A percentile compares a stretch with the other conserved stretches of the same genome.
phyloP scores from a whole-genome alignment of 2,329 filamentous ascomycete genomes.

The Penicillium frequentans region DNA sequence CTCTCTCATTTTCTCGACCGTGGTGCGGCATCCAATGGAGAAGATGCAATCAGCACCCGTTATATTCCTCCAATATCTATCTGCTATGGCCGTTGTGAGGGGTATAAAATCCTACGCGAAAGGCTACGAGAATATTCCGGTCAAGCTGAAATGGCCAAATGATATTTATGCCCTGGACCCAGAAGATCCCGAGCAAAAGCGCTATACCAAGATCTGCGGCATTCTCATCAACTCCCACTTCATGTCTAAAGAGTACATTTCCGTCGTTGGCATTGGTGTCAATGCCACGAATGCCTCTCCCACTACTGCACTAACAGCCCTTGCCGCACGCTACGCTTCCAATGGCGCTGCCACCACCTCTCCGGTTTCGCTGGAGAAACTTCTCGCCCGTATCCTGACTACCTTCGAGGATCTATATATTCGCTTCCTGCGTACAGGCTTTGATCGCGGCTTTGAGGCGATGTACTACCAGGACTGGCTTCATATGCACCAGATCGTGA shows the following conservation, averaged over 20 bases:
- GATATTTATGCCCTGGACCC: slow-evolving; percentile 81
- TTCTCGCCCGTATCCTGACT: slow-evolving; percentile 78
- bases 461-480: slow-evolving; percentile 84
- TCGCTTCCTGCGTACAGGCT: slow-evolving; percentile 73
- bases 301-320: slow-evolving; percentile 79
- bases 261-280: slow-evolving; percentile 82
- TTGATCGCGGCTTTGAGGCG: slow-evolving; percentile 69
- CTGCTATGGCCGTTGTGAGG: slow-evolving; percentile 81
- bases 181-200: slow-evolving; percentile 46
- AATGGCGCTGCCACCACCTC: slow-evolving; percentile 56
- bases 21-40: slow-evolving; percentile 78
- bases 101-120: slow-evolving; percentile 77
- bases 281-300: slow-evolving; percentile 83
- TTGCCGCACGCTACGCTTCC: slow-evolving; percentile 55
- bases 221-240: slow-evolving; percentile 90
- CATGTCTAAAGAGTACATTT: slow-evolving; percentile 72
- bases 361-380: slow-evolving; percentile 70
- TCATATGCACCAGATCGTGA: slow-evolving; percentile 73
- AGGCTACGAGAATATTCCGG: slow-evolving; percentile 72
- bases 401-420: slow-evolving; percentile 74
- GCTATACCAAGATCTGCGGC: slow-evolving; percentile 86
- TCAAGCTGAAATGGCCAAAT: slow-evolving; percentile 97
- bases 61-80: slow-evolving; percentile 91
- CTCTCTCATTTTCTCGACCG: slow-evolving; percentile 80
- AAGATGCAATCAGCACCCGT: slow-evolving; percentile 73